Conservation (phyloP, 768 basidiomycete species). For the Clathrus columnatus region DNA sequence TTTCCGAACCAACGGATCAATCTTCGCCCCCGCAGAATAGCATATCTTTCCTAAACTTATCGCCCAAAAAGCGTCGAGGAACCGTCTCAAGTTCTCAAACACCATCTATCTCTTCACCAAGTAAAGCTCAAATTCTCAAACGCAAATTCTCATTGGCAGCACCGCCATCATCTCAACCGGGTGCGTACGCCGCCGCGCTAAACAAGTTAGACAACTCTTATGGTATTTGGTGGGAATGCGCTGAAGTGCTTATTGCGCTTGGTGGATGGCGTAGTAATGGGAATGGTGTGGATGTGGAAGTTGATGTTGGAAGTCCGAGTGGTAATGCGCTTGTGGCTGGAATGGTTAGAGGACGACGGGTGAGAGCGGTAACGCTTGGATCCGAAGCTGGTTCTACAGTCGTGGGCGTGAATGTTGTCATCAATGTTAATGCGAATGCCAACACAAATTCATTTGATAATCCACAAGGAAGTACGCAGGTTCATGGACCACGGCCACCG, state of each 20-base stretch:
- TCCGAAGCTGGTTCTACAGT: neutral
- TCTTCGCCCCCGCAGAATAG: neutral
- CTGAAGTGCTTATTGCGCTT: slow-evolving; percentile 77
- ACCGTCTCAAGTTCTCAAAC: neutral
- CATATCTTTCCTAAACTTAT: neutral
- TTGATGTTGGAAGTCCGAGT: slow-evolving; percentile 25
- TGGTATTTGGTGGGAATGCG: slow-evolving; percentile 81
- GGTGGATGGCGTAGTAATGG: slow-evolving; percentile 36
- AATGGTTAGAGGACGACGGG: slow-evolving; percentile 9
- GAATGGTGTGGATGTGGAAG: slow-evolving; percentile 22
- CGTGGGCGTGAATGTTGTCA: neutral
- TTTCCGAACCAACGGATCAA: neutral
- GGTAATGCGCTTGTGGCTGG: slow-evolving; percentile 37
- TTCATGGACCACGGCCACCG: slow-evolving; percentile 18
- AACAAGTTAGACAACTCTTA: slow-evolving; percentile 29
- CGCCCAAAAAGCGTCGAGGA: slow-evolving; percentile 6
- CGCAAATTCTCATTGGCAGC: slow-evolving; percentile 8
- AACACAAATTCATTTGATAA: neutral
- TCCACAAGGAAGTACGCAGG: neutral
- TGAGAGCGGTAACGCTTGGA: slow-evolving; percentile 1
- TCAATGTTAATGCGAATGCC: neutral
- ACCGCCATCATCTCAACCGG: neutral
- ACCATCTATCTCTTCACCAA: neutral
- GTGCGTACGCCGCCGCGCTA: neutral
- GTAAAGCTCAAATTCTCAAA: neutral